Evolutionary conservation across 441 rosid genomes (phyloP), one percentile per base, ranked within the genome.

Genomic region (Breynia disticha): DNA sequence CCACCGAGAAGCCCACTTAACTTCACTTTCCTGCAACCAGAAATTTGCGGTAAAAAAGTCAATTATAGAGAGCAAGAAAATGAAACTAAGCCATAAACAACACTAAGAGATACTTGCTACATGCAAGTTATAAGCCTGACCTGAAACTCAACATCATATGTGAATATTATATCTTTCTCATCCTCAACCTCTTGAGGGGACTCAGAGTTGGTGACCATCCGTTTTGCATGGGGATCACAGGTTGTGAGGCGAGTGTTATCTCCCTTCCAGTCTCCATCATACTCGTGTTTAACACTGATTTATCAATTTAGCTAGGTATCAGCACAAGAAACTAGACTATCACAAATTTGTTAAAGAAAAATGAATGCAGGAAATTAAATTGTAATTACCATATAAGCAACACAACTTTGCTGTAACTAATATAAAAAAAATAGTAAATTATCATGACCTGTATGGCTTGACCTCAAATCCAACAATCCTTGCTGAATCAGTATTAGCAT

Each of bases 1-100:
- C 98, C 98, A 87, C 18, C 98, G 77, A 13, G 93, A 90, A 2
- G 90, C 96, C 98, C 96, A 90, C 78, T 85, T 90, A 57, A 90
- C 81, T 46, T 83, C 84, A 70, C 98, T 90, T 57, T 81, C 95
- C 83, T 86, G 78, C 60, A 69, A 55, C 39, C 50, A 41, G 46
- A 58, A 60, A 63, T 56, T 4, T 57, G 41, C 5, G 15, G 46
- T n/a, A n/a, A n/a, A 35, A 4, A 15, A 58, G 50, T 37, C 56
- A 54, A 48, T 48, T 32, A 39, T 19, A 19, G 10, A 16, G 54
- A 37, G 15, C 8, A 56, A 19, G 28, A 53, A 14, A 11, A 45
- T 14, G 48, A 22, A 13, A 17, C 41, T 15, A 11, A 45, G 22
- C 10, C 18, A 63, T 13, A 28, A 15, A 11, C 11, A 16, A 16